Conservation (phyloP, 2,329 filamentous ascomycete genomes). For the Aspergillus glaucus region DNA sequence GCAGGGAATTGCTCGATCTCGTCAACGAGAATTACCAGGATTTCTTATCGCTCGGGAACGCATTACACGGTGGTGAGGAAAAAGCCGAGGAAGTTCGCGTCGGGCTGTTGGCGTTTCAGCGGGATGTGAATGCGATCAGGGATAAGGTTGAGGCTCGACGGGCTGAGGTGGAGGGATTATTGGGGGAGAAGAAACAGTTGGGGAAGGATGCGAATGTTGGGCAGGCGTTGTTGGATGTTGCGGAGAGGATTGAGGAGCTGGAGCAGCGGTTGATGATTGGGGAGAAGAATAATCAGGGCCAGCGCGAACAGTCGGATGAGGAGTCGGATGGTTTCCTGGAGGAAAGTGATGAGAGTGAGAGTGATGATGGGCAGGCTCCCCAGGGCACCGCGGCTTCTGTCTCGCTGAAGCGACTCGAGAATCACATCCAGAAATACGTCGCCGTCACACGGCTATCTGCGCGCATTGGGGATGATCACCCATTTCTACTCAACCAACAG, state of each 20-base stretch:
- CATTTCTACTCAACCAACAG: conserved; percentile 56
- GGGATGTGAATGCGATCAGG: conserved; percentile 72
- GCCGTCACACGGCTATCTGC: conserved; percentile 48
- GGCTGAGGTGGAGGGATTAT: conserved; percentile 55
- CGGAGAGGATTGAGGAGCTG: conserved; percentile 50
- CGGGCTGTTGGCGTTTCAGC: conserved; percentile 74
- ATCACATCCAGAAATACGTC: conserved; percentile 53
- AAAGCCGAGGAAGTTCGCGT: conserved; percentile 85
- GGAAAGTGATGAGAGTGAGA: conserved; percentile 29
- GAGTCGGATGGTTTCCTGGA: conserved; percentile 29
- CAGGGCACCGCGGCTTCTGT: conserved; percentile 19
- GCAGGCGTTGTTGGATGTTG: conserved; percentile 42
- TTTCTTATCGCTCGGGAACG: conserved; percentile 75
- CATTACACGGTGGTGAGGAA: conserved; percentile 81
- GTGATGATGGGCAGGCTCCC: conserved; percentile 17
- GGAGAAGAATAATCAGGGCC: conserved; percentile 19
- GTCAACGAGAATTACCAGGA: conserved; percentile 94
- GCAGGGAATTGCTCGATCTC: conserved; percentile 81
- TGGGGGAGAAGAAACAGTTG: conserved; percentile 62
- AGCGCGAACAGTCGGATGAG: conserved; percentile 18
- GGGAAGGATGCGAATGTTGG: conserved; percentile 58
- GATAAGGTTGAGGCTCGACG: conserved; percentile 58
- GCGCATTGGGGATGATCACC: conserved; percentile 52
- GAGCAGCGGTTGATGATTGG: conserved; percentile 65
- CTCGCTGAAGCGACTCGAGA: conserved; percentile 44